Conservation (phyloP, 768 basidiomycete genomes). For the Amanita thiersii region DNA sequence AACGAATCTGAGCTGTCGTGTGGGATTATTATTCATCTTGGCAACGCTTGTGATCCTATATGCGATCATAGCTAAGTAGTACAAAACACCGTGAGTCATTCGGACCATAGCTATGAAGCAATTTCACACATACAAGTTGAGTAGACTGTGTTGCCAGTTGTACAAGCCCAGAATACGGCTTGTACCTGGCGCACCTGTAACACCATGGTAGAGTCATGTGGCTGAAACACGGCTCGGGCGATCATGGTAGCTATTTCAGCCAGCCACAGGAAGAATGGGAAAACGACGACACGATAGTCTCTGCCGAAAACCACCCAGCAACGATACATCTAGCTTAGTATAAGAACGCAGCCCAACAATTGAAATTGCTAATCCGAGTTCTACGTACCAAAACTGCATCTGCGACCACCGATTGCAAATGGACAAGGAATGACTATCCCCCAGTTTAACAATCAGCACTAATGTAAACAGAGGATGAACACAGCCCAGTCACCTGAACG, state of each 20-base stretch:
- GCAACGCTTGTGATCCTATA: constrained; percentile 1
- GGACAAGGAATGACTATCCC: constrained; percentile 7
- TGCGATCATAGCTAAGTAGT: neutral
- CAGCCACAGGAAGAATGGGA: constrained; percentile 13
- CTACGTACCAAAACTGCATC: constrained; percentile 12
- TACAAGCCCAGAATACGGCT: constrained; percentile 13
- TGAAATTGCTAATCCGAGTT: neutral
- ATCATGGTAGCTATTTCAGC: constrained; percentile 8
- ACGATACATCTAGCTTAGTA: constrained; percentile 12
- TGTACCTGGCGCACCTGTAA: neutral
- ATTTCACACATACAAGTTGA: constrained; percentile 12
- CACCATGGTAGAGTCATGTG: neutral
- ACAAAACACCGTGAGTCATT: neutral
- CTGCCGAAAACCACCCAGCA: constrained; percentile 15
- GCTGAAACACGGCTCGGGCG: constrained; percentile 3
- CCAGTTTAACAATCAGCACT: neutral
- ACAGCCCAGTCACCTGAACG: constrained; percentile 8
- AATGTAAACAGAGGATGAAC: neutral
- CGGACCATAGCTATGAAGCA: neutral
- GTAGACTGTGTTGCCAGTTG: constrained; percentile 13
- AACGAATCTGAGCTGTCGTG: constrained; percentile 3
- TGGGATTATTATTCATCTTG: neutral
- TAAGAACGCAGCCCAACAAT: neutral
- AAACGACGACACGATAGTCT: constrained; percentile 5
- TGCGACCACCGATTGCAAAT: constrained; percentile 10